Percentiles rank a stretch among this genome's conserved stretches.
Evolutionary conservation across 2,329 filamentous ascomycete genomes (phyloP).

Genomic region (Paecilomyces niveus): DNA sequence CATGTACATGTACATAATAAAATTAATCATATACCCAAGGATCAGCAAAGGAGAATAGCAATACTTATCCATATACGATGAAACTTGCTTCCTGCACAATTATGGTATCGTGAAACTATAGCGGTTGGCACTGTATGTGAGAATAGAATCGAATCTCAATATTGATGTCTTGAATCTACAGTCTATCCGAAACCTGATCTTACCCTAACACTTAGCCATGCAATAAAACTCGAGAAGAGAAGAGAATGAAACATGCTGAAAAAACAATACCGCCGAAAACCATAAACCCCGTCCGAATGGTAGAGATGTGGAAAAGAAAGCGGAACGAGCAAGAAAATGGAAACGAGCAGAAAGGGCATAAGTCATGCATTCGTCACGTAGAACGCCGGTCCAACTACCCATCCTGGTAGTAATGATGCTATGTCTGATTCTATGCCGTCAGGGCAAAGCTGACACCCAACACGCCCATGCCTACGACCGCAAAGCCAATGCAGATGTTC

Average conservation of each 20-base stretch:
- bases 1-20: background rate
- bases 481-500: slow-evolving; percentile 30
- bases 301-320: background rate
- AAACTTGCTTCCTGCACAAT: no score
- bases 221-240: background rate
- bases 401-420: background rate
- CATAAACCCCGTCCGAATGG: background rate
- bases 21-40: background rate
- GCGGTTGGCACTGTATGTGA: background rate
- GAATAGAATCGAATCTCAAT: background rate
- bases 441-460: slow-evolving; percentile 79
- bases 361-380: slow-evolving; percentile 5
- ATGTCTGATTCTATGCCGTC: slow-evolving; percentile 45
- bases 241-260: background rate
- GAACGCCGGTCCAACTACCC: slow-evolving; percentile 2
- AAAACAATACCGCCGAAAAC: background rate
- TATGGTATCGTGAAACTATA: background rate
- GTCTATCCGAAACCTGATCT: background rate
- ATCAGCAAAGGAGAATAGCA: no score
- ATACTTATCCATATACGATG: no score
- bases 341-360: background rate
- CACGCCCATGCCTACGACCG: slow-evolving; percentile 63
- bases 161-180: background rate
- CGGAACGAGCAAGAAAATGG: slow-evolving; percentile 1
- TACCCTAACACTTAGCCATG: background rate